Conservation (phyloP, 2,329 filamentous ascomycete species). For the Fusarium drepaniforme region DNA sequence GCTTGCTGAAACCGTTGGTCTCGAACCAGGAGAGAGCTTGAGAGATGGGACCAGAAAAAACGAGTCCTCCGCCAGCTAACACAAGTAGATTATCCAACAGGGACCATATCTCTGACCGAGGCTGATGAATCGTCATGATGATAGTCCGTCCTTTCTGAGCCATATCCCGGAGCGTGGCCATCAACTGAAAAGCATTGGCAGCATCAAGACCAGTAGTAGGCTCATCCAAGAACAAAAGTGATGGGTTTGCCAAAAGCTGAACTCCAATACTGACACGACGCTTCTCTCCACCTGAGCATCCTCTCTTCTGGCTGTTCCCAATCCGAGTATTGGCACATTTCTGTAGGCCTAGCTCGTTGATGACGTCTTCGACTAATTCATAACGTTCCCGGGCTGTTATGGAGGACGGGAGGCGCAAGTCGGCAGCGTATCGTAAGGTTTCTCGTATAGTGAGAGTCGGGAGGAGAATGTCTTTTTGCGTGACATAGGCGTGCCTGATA, state of each 20-base stretch:
- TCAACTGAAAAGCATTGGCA: constrained; percentile 80
- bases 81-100: constrained; percentile 80
- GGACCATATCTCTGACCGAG: constrained; percentile 84
- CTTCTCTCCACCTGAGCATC: constrained; percentile 85
- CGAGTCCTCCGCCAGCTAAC: constrained; percentile 73
- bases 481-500: constrained; percentile 76
- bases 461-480: constrained; percentile 81
- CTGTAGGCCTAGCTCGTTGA: constrained; percentile 79
- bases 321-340: constrained; percentile 83
- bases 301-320: constrained; percentile 77
- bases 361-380: constrained; percentile 79
- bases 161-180: constrained; percentile 76
- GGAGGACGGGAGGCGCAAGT: constrained; percentile 75
- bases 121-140: constrained; percentile 82
- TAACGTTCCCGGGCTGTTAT: constrained; percentile 69
- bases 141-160: constrained; percentile 77
- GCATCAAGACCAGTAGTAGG: constrained; percentile 84
- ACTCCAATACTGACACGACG: constrained; percentile 82
- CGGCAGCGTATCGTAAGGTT: constrained; percentile 79
- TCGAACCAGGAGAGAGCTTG: constrained; percentile 75
- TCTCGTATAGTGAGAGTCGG: constrained; percentile 81
- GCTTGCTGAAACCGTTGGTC: constrained; percentile 69
- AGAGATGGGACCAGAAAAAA: constrained; percentile 73
- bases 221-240: constrained; percentile 82
- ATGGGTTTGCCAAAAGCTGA: constrained; percentile 82